phyloP scores from a whole-genome alignment of 2,329 filamentous ascomycete species.

The Fusarium goolgardi region DNA sequence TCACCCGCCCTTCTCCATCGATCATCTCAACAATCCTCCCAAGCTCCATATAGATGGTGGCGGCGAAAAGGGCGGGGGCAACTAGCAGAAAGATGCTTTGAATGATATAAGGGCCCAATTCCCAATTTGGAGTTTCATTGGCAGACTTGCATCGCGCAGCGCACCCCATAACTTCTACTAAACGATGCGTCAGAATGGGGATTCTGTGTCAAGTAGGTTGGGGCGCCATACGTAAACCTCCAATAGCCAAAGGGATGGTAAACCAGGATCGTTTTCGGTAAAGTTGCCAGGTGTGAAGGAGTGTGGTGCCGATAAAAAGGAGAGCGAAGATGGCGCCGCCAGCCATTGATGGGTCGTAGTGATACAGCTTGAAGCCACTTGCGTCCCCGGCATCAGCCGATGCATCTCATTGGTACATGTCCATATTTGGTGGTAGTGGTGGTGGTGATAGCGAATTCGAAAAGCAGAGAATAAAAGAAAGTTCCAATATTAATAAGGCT shows the following conservation, averaged over 20 bases:
- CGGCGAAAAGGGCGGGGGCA: neutral
- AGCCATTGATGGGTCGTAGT: constrained; percentile 3
- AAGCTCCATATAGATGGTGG: constrained; percentile 11
- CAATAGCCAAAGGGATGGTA: neutral
- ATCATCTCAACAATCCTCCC: constrained; percentile 8
- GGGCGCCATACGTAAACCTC: neutral
- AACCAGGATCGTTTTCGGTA: constrained; percentile 8
- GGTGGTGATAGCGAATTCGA: accelerated
- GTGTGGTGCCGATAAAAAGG: neutral
- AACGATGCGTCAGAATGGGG: accelerated
- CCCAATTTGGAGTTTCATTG: constrained; percentile 5
- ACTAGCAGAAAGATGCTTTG: constrained; percentile 12
- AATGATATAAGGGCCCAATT: constrained; percentile 3
- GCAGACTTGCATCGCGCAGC: constrained; percentile 12
- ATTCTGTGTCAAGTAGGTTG: accelerated
- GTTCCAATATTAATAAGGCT: neutral
- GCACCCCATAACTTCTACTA: constrained; percentile 7
- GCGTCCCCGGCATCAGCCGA: neutral
- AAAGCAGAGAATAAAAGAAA: neutral
- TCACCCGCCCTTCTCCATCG: neutral
- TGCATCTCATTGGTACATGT: neutral
- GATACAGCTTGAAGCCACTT: neutral
- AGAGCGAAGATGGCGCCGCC: constrained; percentile 7
- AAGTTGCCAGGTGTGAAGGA: constrained; percentile 8
- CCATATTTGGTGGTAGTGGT: neutral